These are phyloP conservation scores for Mimosa bimucronata DNA, from an alignment of 306 rosid species.

Conservation along the genomic window DNA sequence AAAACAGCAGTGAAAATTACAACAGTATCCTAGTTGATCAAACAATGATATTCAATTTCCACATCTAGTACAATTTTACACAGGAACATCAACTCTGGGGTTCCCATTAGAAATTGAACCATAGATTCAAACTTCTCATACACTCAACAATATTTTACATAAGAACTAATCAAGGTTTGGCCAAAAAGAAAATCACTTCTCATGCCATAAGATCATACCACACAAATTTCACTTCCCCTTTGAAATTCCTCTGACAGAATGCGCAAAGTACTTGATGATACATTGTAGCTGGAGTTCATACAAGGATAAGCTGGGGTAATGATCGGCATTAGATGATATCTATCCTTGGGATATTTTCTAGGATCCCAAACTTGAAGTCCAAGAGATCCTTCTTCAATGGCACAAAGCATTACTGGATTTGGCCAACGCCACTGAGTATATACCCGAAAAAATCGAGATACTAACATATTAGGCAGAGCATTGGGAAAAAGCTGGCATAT, in stretches of 20 bases:
- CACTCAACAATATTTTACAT: conserved; percentile 17
- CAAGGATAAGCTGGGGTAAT: conserved; percentile 98
- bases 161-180: conserved; percentile 14
- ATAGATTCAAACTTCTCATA: conserved; percentile 27
- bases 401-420: conserved; percentile 95
- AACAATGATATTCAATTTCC: conserved; percentile 23
- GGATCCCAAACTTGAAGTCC: conserved; percentile 98
- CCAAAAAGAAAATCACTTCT: conserved; percentile 11
- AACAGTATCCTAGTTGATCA: background rate
- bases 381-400: conserved; percentile 89
- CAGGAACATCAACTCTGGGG: conserved; percentile 20
- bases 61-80: conserved; percentile 1
- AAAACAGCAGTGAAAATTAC: background rate
- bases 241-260: conserved; percentile 88
- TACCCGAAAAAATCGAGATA: conserved; percentile 94
- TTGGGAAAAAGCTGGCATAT: conserved; percentile 98
- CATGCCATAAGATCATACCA: conserved; percentile 56
- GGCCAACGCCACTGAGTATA: conserved; percentile 99
- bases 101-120: conserved; percentile 5
- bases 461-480: conserved; percentile 92
- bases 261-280: conserved; percentile 84
- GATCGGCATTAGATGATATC: conserved; percentile 91
- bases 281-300: conserved; percentile 99
- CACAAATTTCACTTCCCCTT: conserved; percentile 91
- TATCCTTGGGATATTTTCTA: conserved; percentile 83